Percentiles rank a stretch among this genome's conserved stretches.
These are phyloP conservation scores for Magnusiomyces sp. DNA, from an alignment of 1,139 yeast genomes.

Conservation along the genomic window DNA sequence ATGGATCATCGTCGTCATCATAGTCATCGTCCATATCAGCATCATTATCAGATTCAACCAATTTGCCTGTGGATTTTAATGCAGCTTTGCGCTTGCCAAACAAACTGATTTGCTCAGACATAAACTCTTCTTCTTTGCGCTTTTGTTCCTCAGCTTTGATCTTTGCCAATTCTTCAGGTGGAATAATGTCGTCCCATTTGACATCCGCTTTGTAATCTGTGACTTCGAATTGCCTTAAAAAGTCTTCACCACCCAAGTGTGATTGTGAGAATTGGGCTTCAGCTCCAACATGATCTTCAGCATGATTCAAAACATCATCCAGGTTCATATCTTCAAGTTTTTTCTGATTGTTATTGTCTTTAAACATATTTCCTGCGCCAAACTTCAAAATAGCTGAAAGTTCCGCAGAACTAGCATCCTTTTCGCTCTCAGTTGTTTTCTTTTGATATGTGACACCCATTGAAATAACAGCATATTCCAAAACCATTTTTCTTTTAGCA, in stretches of 20 bases:
- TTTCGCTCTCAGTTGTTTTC: conserved; percentile 44
- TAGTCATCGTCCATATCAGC: conserved; percentile 41
- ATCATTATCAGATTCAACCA: conserved; percentile 29
- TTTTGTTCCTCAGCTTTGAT: conserved; percentile 87
- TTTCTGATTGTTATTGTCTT: conserved; percentile 74
- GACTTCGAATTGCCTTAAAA: conserved; percentile 92
- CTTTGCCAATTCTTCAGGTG: conserved; percentile 83
- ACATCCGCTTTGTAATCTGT: conserved; percentile 98
- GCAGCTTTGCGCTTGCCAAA: conserved; percentile 71
- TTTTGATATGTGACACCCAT: conserved; percentile 83
- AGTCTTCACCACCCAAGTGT: conserved; percentile 96
- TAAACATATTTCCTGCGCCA: conserved; percentile 98
- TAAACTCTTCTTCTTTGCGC: conserved; percentile 73
- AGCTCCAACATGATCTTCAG: conserved; percentile 94
- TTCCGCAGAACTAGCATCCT: conserved; percentile 70
- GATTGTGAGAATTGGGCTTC: conserved; percentile 89
- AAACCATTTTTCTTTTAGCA: conserved; percentile 94
- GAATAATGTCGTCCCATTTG: conserved; percentile 98
- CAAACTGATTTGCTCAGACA: conserved; percentile 85
- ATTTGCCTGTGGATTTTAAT: conserved; percentile 40
- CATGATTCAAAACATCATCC: conserved; percentile 93
- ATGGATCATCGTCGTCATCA: conserved; percentile 28
- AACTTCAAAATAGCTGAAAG: conserved; percentile 88
- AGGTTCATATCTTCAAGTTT: conserved; percentile 90
- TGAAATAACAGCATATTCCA: conserved; percentile 94